Evolutionary conservation across 805 yeast genomes (phyloP).

Genomic region (Sporopachydermia lactativora): DNA sequence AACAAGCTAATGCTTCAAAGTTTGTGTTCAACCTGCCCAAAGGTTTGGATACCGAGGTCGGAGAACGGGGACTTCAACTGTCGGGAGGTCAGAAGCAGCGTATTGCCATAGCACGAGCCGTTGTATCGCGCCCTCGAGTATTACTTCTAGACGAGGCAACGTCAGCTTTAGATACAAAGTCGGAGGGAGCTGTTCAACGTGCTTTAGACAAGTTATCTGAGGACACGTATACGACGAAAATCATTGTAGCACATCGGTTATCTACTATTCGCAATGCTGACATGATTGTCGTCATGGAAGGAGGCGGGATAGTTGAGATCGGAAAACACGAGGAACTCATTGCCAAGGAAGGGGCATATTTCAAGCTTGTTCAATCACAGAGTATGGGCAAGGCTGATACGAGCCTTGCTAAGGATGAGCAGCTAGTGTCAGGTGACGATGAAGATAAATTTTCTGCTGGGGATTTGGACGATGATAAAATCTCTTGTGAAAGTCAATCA

Average conservation of each 20-base stretch:
- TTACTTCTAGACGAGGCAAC: conserved; percentile 54
- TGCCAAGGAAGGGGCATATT: conserved; percentile 23
- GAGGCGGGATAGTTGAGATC: conserved; percentile 32
- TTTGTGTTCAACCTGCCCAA: conserved; percentile 40
- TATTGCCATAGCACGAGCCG: conserved; percentile 49
- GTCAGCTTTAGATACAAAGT: conserved; percentile 46
- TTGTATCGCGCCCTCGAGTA: conserved; percentile 38
- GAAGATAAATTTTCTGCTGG: background rate
- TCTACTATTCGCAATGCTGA: conserved; percentile 35
- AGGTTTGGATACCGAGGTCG: conserved; percentile 38
- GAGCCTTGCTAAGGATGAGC: background rate
- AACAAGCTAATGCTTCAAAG: conserved; percentile 35
- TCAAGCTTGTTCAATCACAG: conserved; percentile 1
- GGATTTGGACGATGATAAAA: no score
- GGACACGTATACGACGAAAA: conserved; percentile 21
- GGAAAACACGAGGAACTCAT: conserved; percentile 23
- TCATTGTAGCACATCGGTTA: conserved; percentile 36
- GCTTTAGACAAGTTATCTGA: conserved; percentile 25
- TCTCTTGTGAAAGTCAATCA: no score
- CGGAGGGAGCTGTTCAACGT: conserved; percentile 44
- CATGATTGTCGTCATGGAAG: conserved; percentile 30
- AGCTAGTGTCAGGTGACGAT: background rate
- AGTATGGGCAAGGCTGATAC: background rate
- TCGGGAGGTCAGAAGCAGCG: conserved; percentile 61
- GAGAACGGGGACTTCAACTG: conserved; percentile 42